Base-by-base conservation (phyloP, 1,284 basidiomycete species). In the Dichomitus squalens region DNA sequence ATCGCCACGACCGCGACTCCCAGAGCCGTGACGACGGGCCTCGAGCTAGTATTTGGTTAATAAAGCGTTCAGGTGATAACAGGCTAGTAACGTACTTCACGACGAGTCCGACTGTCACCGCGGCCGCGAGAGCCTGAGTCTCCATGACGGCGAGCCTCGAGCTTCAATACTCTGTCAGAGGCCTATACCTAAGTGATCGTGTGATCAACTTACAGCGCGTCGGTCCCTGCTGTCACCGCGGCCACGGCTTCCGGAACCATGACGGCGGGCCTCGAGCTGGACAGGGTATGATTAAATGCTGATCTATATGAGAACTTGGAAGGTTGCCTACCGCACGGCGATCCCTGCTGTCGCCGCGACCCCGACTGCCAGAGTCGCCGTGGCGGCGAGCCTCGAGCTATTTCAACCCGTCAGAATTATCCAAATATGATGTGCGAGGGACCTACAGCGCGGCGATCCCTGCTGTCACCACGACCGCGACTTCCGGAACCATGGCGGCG, bases 91-190 rank as follows among this genome's bases (percentile, higher is more conserved):
- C 58, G 4, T 27, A 59, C 51, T 6, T 34, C 48, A 47, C 54
- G 52, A 14, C 55, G 53, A 23, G 12, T 34, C 20, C 51, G 34
- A 27, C 60, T 61, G 12, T 58, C 53, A n/a, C 57, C 55, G 11
- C 60, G 60, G 16, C 57, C 60, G 11, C 60, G 59, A 38, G 36
- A 43, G 3, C 52, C 52, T 18, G 55, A 57, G 12, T 65, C 59
- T n/a, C 57, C 56, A 12, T 57, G 55, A 18, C 52, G 53, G 20
- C 55, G 50, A 25, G 50, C 50, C 39, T 43, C 50, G 21, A 52
- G 50, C 50, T 52, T 23, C 8, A 31, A 5, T 6, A 18, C 14
- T 31, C 11, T 31, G 6, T 23, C 7, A 44, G 46, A 50, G 49
- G 47, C 29, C 5, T 31, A 31, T 31, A 11, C 29, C 11, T 31